These are phyloP conservation scores for Fusarium armeniacum DNA, from an alignment of 2,329 filamentous ascomycete genomes.

Conservation along the genomic window DNA sequence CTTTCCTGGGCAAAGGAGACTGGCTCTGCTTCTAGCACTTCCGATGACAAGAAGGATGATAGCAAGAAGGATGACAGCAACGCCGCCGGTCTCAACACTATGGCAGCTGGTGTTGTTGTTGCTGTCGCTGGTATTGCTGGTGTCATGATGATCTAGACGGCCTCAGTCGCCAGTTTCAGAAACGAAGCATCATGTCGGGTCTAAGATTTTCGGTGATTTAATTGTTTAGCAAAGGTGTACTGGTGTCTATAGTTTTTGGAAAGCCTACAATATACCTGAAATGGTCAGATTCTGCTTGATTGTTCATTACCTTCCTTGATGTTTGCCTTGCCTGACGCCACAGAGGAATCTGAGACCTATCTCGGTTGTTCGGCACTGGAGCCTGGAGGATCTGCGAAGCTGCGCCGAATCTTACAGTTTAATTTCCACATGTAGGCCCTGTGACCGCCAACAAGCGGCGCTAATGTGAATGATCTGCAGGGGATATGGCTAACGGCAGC, in stretches of 20 bases:
- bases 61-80: slow-evolving; percentile 17
- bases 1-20: slow-evolving; percentile 33
- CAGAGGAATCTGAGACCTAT: not conserved
- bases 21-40: slow-evolving; percentile 17
- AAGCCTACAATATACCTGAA: not conserved
- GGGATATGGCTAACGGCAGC: not conserved
- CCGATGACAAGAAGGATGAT: slow-evolving; percentile 1
- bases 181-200: slow-evolving; percentile 1
- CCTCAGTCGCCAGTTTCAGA: no score
- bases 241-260: not conserved
- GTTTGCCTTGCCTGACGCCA: not conserved
- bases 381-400: not conserved
- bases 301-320: not conserved
- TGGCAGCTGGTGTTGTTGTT: slow-evolving; percentile 24
- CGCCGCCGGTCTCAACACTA: slow-evolving; percentile 21
- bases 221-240: slow-evolving; percentile 11
- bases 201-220: slow-evolving; percentile 6
- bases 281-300: not conserved
- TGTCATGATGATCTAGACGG: slow-evolving; percentile 32
- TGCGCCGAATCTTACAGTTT: not conserved
- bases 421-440: not conserved
- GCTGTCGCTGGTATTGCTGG: slow-evolving; percentile 35
- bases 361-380: slow-evolving; percentile 3
- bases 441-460: not conserved
- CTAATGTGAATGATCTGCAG: not conserved